These are phyloP conservation scores for Lodderomyces pseudojiufengensis DNA, from an alignment of 1,139 yeast genomes.

Conservation along the genomic window DNA sequence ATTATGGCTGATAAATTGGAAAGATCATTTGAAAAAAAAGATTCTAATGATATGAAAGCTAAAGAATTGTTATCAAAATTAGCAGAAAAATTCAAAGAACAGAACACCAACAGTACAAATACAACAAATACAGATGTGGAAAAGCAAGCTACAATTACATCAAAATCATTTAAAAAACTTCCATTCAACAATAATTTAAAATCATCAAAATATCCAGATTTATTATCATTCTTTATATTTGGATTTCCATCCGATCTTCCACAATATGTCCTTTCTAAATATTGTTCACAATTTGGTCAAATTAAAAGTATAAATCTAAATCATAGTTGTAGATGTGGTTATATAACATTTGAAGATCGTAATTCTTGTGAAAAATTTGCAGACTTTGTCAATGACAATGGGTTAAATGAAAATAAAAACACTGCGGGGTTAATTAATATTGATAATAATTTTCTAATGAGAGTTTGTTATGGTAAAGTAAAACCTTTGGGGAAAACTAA, in stretches of 20 bases:
- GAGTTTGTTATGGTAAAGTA: slow-evolving; percentile 67
- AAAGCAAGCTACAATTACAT: slow-evolving; percentile 32
- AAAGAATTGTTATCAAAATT: slow-evolving; percentile 35
- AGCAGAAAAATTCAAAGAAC: slow-evolving; percentile 31
- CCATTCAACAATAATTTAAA: slow-evolving; percentile 49
- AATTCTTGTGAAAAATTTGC: slow-evolving; percentile 57
- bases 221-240: slow-evolving; percentile 63
- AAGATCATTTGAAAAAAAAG: slow-evolving; percentile 16
- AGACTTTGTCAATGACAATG: slow-evolving; percentile 23
- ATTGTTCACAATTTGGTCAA: slow-evolving; percentile 44
- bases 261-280: slow-evolving; percentile 52
- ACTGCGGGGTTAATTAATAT: slow-evolving; percentile 37
- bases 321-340: slow-evolving; percentile 66
- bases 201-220: slow-evolving; percentile 38
- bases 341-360: slow-evolving; percentile 48
- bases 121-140: slow-evolving; percentile 5
- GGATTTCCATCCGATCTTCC: slow-evolving; percentile 69
- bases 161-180: slow-evolving; percentile 48
- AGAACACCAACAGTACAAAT: not conserved
- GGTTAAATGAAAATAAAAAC: slow-evolving; percentile 22
- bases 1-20: slow-evolving; percentile 37
- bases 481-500: slow-evolving; percentile 44
- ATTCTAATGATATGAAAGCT: slow-evolving; percentile 21
- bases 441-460: slow-evolving; percentile 39
- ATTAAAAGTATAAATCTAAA: slow-evolving; percentile 50